Percentiles rank a stretch among this genome's conserved stretches.
phyloP scores from a whole-genome alignment of 805 yeast species.

The Pichia occidentalis region DNA sequence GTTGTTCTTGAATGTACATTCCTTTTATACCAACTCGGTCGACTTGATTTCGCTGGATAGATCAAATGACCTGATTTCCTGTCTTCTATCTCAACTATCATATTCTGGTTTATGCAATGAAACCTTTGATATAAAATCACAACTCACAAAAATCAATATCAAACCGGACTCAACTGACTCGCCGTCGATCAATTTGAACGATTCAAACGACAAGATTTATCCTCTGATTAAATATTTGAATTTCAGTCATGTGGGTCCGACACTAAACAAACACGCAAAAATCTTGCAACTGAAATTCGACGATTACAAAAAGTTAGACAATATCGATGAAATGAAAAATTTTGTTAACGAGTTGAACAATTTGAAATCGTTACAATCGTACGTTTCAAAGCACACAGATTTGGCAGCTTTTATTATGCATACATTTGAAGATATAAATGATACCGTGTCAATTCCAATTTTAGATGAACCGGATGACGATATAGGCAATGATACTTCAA shows the following conservation, averaged over 20 bases:
- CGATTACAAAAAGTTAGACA: conserved; percentile 46
- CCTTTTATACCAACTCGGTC: conserved; percentile 38
- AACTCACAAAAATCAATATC: conserved; percentile 19
- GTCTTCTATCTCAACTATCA: conserved; percentile 68
- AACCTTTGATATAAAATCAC: conserved; percentile 43
- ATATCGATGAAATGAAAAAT: conserved; percentile 57
- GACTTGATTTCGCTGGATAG: conserved; percentile 79
- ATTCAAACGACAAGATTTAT: conserved; percentile 41
- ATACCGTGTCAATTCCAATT: conserved; percentile 17
- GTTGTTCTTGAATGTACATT: conserved; percentile 28
- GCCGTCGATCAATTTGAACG: conserved; percentile 27
- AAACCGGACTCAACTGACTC: conserved; percentile 9
- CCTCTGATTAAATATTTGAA: conserved; percentile 54
- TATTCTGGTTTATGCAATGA: conserved; percentile 83
- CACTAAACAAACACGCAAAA: conserved; percentile 64
- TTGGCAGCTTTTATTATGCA: conserved; percentile 62
- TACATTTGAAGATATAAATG: conserved; percentile 24
- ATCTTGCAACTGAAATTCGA: conserved; percentile 64
- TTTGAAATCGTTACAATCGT: conserved; percentile 60
- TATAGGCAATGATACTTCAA: conserved; percentile 14
- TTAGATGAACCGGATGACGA: conserved; percentile 5
- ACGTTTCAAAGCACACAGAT: conserved; percentile 64
- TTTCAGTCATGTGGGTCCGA: conserved; percentile 73
- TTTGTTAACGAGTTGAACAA: conserved; percentile 66
- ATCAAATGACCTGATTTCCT: conserved; percentile 64